A percentile compares a stretch with the other conserved stretches of the same genome.
Evolutionary conservation across 192 early-diverging fungal genomes (phyloP).

Genomic region (Rhizophagus clarus): DNA sequence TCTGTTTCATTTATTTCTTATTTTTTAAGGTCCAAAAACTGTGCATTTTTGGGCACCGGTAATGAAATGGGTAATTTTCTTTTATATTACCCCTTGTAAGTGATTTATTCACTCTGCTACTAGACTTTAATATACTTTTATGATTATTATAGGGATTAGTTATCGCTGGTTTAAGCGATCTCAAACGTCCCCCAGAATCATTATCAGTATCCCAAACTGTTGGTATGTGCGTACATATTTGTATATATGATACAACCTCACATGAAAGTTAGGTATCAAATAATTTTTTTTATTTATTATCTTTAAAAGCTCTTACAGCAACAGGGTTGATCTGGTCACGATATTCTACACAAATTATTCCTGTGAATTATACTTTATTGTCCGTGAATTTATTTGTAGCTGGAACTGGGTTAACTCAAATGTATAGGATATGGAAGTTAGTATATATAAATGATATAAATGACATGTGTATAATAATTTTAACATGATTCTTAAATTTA

Average conservation of each 20-base stretch:
- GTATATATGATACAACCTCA: too few species aligned
- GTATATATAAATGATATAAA: constrained; percentile 8
- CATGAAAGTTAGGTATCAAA: not conserved
- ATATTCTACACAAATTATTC: constrained; percentile 92
- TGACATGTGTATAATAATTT: not conserved
- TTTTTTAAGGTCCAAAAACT: constrained; percentile 87
- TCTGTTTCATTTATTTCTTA: too few species aligned
- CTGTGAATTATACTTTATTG: constrained; percentile 88
- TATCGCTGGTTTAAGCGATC: constrained; percentile 89
- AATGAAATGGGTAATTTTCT: constrained; percentile 78
- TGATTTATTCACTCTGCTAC: not conserved
- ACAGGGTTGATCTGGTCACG: constrained; percentile 98
- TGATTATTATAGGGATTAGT: constrained; percentile 71
- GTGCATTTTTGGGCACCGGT: constrained; percentile 98
- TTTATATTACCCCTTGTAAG: constrained; percentile 12
- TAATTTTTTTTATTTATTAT: not conserved
- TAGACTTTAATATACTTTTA: not conserved
- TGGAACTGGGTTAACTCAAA: constrained; percentile 85
- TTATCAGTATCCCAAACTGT: constrained; percentile 82
- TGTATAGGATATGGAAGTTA: constrained; percentile 78
- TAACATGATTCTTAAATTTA: not conserved
- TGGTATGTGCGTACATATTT: constrained; percentile 43
- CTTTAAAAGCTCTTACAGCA: constrained; percentile 72
- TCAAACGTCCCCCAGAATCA: constrained; percentile 87
- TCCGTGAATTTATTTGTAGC: constrained; percentile 94